Base-by-base conservation (phyloP, 2,329 filamentous ascomycete genomes). In the Cladosporium velox region DNA sequence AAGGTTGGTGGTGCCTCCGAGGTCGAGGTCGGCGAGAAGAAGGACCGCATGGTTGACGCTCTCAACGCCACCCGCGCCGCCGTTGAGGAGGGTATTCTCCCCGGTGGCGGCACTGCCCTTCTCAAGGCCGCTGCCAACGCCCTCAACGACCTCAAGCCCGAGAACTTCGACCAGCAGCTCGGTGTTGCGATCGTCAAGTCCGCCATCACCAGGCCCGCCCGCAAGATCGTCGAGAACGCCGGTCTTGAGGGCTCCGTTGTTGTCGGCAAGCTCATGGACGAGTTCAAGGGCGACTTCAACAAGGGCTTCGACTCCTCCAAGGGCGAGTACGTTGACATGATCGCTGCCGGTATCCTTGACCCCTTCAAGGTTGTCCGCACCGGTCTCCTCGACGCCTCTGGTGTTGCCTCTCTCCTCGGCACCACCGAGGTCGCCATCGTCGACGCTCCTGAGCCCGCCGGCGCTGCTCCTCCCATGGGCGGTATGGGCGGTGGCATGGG, bases 241-340 rank as follows among this genome's bases (percentile, higher is more conserved):
- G 95, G 95, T 70, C 87, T 93, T 26, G 95, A 99, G 85, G 94
- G 95, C 74, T 94, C 92, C 65, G 95, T 99, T 66, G 88, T 99
- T 68, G 92, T 99, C 77, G 95, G 95, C 80, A 99, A 99, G 89
- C 91, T 99, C 74, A 95, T 91, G 76, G 94, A 98, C 75, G 95
- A 99, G 84, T 94, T 86, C 79, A 93, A 87, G 79, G 79, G 79
- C 71, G 93, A 99, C 82, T 99, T 99, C 88, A 96, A 97, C 91
- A 95, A 91, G 86, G 95, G 95, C 71, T 99, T 92, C 84, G 92
- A 99, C 87, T 95, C 91, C 83, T 84, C 92, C 79, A 97, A 93
- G 86, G 93, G 94, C 81, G 91, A 98, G 85, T 99, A 97, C 83
- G 93, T 97, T 72, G 94, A 99, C 85, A 98, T 99, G 95, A 97